Percentiles rank a stretch among this genome's conserved stretches.
Evolutionary conservation across 768 basidiomycete species (phyloP).

Genomic region (Podaxis carcinomalis): DNA sequence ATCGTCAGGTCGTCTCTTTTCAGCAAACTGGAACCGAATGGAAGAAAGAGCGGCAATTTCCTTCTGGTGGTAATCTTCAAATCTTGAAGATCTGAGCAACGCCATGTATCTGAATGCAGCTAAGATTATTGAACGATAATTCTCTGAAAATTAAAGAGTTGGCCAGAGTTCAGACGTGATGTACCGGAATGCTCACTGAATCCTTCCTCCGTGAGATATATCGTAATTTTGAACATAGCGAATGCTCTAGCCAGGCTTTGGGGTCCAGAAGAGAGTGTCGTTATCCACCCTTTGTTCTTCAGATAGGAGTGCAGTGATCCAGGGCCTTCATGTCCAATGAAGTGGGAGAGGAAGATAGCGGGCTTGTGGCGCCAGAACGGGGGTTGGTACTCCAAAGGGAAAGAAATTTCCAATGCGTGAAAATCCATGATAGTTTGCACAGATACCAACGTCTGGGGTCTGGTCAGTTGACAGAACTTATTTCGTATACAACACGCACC

Average conservation of each 20-base stretch:
- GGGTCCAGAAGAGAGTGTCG: conserved; percentile 62
- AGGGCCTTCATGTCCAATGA: conserved; percentile 89
- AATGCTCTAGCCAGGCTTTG: conserved; percentile 78
- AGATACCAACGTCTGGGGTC: conserved; percentile 65
- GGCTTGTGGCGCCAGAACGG: conserved; percentile 79
- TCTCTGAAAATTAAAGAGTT: conserved; percentile 38
- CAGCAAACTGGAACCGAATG: conserved; percentile 81
- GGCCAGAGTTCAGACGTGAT: neutral
- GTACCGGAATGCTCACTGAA: conserved; percentile 54
- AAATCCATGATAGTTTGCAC: conserved; percentile 89
- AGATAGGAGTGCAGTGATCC: conserved; percentile 90
- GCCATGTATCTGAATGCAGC: conserved; percentile 77
- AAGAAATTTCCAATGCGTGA: conserved; percentile 78
- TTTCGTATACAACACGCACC: conserved; percentile 36
- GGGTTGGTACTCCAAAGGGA: conserved; percentile 71
- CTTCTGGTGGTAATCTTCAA: conserved; percentile 65
- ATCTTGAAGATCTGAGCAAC: conserved; percentile 56
- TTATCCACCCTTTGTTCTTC: conserved; percentile 86
- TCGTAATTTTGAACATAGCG: conserved; percentile 82
- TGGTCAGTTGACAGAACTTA: neutral
- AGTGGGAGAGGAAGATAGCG: conserved; percentile 67
- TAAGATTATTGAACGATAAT: conserved; percentile 68
- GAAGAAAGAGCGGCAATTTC: conserved; percentile 70
- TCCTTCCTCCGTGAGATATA: conserved; percentile 79
- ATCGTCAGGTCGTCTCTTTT: conserved; percentile 74